These are phyloP conservation scores for Talaromyces sp. DNA, from an alignment of 2,329 filamentous ascomycete genomes.

Conservation along the genomic window DNA sequence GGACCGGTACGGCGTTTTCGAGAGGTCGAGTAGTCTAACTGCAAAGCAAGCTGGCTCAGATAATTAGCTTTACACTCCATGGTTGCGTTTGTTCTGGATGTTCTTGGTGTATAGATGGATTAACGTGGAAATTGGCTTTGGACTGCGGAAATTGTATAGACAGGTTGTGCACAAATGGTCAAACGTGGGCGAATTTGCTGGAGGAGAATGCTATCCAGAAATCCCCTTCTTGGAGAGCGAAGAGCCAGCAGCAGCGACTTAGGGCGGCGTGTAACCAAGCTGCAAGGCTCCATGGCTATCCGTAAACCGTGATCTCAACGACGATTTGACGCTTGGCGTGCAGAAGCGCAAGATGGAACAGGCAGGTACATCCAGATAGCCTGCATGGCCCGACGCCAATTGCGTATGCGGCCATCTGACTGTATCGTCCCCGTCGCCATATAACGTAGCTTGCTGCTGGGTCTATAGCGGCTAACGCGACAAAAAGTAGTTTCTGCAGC, in stretches of 20 bases:
- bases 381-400: neutral
- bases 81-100: neutral
- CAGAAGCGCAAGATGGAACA: conserved; percentile 8
- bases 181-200: neutral
- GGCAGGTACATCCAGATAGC: conserved; percentile 12
- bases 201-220: neutral
- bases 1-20: neutral
- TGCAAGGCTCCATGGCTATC: conserved; percentile 2
- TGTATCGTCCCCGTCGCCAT: neutral
- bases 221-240: neutral
- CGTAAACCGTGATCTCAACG: neutral
- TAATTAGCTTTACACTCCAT: conserved; percentile 16
- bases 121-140: neutral
- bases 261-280: neutral
- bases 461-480: conserved; percentile 10
- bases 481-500: neutral
- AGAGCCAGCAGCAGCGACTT: neutral
- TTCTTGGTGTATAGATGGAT: neutral
- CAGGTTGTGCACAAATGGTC: neutral
- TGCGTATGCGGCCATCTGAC: neutral
- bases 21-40: conserved; percentile 5
- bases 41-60: conserved; percentile 10
- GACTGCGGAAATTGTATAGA: neutral
- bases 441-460: neutral
- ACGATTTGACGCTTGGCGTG: conserved; percentile 11